phyloP scores from a whole-genome alignment of 257 asterid genomes.

The Coffea eugenioides region DNA sequence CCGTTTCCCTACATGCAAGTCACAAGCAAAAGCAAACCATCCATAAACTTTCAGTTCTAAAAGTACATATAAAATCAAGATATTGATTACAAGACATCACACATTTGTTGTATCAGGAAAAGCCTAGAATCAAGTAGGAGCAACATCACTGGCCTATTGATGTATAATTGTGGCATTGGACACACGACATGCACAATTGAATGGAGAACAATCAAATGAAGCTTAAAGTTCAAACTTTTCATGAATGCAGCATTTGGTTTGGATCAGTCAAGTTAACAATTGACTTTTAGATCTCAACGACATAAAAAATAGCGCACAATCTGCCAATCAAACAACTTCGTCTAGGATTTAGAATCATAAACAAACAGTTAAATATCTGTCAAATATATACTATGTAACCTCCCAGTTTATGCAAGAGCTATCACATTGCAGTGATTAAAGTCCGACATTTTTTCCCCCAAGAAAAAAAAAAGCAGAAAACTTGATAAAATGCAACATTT shows the following conservation, averaged over 20 bases:
- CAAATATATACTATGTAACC: neutral
- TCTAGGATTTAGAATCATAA: neutral
- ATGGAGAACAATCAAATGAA: neutral
- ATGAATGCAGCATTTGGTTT: neutral
- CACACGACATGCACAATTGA: neutral
- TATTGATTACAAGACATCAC: neutral
- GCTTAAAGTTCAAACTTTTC: neutral
- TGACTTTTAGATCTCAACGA: neutral
- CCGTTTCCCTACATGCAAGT: constrained; percentile 55
- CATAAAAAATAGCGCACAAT: neutral
- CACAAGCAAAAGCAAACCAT: neutral
- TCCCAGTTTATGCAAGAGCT: neutral
- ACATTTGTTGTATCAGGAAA: too few relatives aligned
- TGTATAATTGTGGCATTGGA: too few relatives aligned
- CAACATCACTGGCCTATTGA: neutral
- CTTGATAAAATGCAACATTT: neutral
- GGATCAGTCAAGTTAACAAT: neutral
- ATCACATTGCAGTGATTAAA: neutral
- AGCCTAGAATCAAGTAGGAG: neutral
- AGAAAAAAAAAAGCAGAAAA: neutral
- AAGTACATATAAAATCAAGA: neutral
- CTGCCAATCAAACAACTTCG: neutral
- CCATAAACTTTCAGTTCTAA: neutral
- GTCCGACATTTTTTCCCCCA: too few relatives aligned
- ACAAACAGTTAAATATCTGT: neutral